These are phyloP conservation scores for Alternaria atra DNA, from an alignment of 2,329 filamentous ascomycete species.

Conservation along the genomic window DNA sequence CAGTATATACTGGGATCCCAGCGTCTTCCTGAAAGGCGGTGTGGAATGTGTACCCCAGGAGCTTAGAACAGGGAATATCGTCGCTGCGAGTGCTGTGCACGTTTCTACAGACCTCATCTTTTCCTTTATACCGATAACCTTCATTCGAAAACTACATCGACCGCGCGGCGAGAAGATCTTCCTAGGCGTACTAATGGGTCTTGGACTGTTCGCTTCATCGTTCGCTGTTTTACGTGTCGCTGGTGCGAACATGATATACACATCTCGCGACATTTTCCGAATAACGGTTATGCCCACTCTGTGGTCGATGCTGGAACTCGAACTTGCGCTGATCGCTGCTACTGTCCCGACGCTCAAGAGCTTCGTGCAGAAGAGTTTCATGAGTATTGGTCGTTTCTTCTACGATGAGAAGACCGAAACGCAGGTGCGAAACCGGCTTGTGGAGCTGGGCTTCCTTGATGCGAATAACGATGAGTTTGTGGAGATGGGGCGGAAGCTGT, in stretches of 20 bases:
- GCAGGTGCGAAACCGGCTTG: constrained; percentile 20
- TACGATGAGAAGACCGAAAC: constrained; percentile 29
- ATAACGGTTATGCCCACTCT: constrained; percentile 30
- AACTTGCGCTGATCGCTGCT: constrained; percentile 39
- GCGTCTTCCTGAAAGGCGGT: constrained; percentile 8
- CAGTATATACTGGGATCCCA: constrained; percentile 37
- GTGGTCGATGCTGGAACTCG: constrained; percentile 37
- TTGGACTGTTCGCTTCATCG: constrained; percentile 32
- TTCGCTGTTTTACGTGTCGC: constrained; percentile 36
- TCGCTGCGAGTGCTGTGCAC: constrained; percentile 29
- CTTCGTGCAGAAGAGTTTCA: constrained; percentile 26
- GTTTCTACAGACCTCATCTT: constrained; percentile 32
- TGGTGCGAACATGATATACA: constrained; percentile 27
- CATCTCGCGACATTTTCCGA: constrained; percentile 27
- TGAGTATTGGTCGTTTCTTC: constrained; percentile 26
- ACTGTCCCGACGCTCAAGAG: constrained; percentile 39
- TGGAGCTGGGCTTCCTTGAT: constrained; percentile 24
- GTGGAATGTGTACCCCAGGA: constrained; percentile 25
- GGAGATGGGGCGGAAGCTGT: background rate
- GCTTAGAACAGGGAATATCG: constrained; percentile 36
- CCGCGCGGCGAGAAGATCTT: constrained; percentile 36
- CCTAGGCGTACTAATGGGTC: constrained; percentile 32
- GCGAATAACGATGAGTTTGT: background rate
- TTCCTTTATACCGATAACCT: constrained; percentile 31
- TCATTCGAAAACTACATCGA: constrained; percentile 31